phyloP scores from a whole-genome alignment of 768 basidiomycete species.

The Rhodotorula toruloides region DNA sequence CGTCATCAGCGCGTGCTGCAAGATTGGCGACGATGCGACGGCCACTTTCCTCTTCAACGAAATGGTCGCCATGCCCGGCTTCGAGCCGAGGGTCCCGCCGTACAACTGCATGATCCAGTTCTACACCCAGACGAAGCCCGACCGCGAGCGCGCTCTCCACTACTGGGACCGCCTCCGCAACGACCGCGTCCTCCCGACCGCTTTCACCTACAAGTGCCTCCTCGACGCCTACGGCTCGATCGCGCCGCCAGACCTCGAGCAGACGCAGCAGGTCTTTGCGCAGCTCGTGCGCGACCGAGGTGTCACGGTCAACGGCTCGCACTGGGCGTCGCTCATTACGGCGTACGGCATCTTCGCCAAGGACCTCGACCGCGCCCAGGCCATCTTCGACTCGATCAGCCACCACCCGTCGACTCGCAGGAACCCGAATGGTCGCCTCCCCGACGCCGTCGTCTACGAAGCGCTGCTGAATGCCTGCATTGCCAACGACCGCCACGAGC shows the following conservation, averaged over 20 bases:
- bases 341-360: constrained; percentile 75
- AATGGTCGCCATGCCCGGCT: constrained; percentile 68
- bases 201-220: constrained; percentile 94
- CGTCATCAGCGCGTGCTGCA: constrained; percentile 79
- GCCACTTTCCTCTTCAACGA: constrained; percentile 80
- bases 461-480: constrained; percentile 81
- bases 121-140: constrained; percentile 83
- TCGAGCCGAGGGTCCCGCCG: constrained; percentile 83
- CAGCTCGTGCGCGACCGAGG: constrained; percentile 53
- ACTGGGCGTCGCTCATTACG: constrained; percentile 81
- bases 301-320: constrained; percentile 57
- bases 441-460: constrained; percentile 84
- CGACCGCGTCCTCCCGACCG: constrained; percentile 65
- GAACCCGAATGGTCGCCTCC: constrained; percentile 47
- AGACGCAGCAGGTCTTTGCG: constrained; percentile 68
- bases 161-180: constrained; percentile 65
- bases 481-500: constrained; percentile 68
- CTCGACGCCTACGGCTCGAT: constrained; percentile 82
- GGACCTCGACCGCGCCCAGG: constrained; percentile 69
- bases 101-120: constrained; percentile 99
- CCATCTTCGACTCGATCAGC: constrained; percentile 69
- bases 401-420: constrained; percentile 52
- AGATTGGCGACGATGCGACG: constrained; percentile 77
- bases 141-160: constrained; percentile 66
- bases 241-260: constrained; percentile 60